These are phyloP conservation scores for Xanthoparmelia taractica DNA, from an alignment of 495 filamentous ascomycete genomes.

Conservation along the genomic window DNA sequence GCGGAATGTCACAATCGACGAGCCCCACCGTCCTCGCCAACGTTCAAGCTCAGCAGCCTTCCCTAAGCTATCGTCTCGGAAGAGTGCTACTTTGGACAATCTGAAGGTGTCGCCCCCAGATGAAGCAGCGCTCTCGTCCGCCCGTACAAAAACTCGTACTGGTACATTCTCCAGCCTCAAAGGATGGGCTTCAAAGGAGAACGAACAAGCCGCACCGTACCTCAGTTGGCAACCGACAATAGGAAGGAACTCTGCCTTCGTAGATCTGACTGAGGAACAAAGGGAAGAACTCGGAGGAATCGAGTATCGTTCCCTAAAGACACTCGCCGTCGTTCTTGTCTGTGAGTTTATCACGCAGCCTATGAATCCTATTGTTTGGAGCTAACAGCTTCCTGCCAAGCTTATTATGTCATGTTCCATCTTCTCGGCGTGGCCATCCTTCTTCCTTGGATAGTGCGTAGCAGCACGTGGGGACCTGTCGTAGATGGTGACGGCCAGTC, in stretches of 20 bases:
- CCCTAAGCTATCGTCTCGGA: conserved; percentile 18
- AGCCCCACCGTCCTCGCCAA: conserved; percentile 32
- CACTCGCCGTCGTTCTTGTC: conserved; percentile 66
- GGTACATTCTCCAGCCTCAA: conserved; percentile 34
- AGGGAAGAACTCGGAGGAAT: conserved; percentile 90
- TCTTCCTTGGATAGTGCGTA: conserved; percentile 69
- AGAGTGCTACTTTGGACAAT: conserved; percentile 15
- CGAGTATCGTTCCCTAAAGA: conserved; percentile 86
- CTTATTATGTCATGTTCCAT: conserved; percentile 71
- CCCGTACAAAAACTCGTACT: conserved; percentile 22
- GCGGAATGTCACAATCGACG: conserved; percentile 43
- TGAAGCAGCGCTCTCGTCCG: conserved; percentile 15
- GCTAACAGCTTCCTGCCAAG: conserved; percentile 12
- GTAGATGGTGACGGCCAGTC: conserved; percentile 55
- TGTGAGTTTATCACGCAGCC: conserved; percentile 27
- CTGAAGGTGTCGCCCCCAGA: conserved; percentile 13
- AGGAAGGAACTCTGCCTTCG: conserved; percentile 84
- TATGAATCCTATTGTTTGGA: not conserved
- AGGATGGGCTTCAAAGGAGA: conserved; percentile 31
- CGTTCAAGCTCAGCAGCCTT: conserved; percentile 14
- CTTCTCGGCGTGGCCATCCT: conserved; percentile 63
- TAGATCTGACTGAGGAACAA: conserved; percentile 81
- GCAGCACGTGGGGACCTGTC: conserved; percentile 47
- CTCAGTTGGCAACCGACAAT: conserved; percentile 89
- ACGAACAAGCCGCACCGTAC: conserved; percentile 60